A percentile compares a stretch with the other conserved stretches of the same genome.
phyloP scores from a whole-genome alignment of 2,329 filamentous ascomycete species.

The Sclerotinia subarctica region DNA sequence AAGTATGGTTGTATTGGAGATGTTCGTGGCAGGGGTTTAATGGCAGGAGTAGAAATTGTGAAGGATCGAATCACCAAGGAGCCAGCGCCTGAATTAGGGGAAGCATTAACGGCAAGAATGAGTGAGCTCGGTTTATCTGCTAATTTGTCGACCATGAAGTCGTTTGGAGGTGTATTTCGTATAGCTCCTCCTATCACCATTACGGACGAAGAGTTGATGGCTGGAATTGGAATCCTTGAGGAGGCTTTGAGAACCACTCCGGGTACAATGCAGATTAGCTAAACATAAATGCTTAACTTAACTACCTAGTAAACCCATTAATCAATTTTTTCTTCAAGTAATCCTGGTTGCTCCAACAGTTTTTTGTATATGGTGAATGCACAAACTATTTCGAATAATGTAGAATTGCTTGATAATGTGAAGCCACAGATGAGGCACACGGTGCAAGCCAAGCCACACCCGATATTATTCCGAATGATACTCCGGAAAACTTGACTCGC shows the following conservation, averaged over 20 bases:
- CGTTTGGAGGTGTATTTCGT: slow-evolving; percentile 56
- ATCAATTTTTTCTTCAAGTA: background rate
- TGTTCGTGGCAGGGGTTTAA: slow-evolving; percentile 56
- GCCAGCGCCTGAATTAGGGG: slow-evolving; percentile 46
- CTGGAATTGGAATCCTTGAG: slow-evolving; percentile 55
- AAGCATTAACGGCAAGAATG: slow-evolving; percentile 47
- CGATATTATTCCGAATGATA: background rate
- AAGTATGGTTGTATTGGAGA: slow-evolving; percentile 61
- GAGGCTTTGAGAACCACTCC: slow-evolving; percentile 45
- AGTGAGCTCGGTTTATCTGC: slow-evolving; percentile 54
- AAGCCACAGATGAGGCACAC: background rate
- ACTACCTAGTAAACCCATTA: too few relatives aligned
- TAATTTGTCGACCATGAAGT: slow-evolving; percentile 53
- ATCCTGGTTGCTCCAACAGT: background rate
- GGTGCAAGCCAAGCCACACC: background rate
- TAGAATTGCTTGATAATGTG: background rate
- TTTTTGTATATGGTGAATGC: background rate
- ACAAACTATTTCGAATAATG: background rate
- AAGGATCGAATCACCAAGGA: slow-evolving; percentile 47
- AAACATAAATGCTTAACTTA: background rate
- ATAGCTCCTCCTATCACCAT: slow-evolving; percentile 61
- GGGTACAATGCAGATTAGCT: slow-evolving; percentile 18
- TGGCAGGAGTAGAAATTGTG: slow-evolving; percentile 59
- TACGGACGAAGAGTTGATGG: slow-evolving; percentile 47
- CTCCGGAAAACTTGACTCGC: background rate